Base-by-base conservation (phyloP, 2,329 filamentous ascomycete genomes). In the Xylogone sp. region DNA sequence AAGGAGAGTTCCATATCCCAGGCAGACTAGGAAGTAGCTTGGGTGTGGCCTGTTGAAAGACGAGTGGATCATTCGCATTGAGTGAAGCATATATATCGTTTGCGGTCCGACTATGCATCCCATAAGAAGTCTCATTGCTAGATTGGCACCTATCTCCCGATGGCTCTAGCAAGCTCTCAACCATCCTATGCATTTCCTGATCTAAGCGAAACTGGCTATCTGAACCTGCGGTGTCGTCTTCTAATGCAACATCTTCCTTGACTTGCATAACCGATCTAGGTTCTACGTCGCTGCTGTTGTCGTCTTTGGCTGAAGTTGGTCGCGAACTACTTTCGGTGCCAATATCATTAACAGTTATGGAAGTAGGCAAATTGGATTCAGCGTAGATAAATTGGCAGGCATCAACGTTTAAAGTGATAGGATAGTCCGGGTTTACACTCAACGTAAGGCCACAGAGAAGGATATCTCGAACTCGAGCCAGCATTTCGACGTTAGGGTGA, bases 391-490 rank as follows among this genome's bases (percentile, higher is more conserved):
- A 39, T 13, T 39, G 67, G 13, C 34, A 39, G 12, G 34, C 8
- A 18, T 39, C 46, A 20, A 71, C 67, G 21, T 73, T 71, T 73
- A 65, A 71, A 69, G 58, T 72, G 54, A 64, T 52, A 55, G 63
- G 50, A 59, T 60, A 56, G 64, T 58, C 69, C 47, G 72, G 68
- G 56, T 75, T 73, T 50, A 76, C 70, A n/a, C 79, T 77, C 22
- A 87, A 67, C 49, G 78, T 69, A 34, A 86, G 69, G 2, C 81
- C 84, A 64, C 84, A 82, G 45, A 81, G 75, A 7, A 87, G 69
- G 27, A 88, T 74, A 53, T 84, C 82, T 50, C 79, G 76, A 49
- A 87, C 75, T 42, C 85, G 76, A 62, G 81, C 80, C n/a, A 86
- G 73, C 79, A 85, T 86, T 65, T 88, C 85, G 29, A 81, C 72